Conservation (phyloP, 345 rosid genomes). For the Murraya paniculata region DNA sequence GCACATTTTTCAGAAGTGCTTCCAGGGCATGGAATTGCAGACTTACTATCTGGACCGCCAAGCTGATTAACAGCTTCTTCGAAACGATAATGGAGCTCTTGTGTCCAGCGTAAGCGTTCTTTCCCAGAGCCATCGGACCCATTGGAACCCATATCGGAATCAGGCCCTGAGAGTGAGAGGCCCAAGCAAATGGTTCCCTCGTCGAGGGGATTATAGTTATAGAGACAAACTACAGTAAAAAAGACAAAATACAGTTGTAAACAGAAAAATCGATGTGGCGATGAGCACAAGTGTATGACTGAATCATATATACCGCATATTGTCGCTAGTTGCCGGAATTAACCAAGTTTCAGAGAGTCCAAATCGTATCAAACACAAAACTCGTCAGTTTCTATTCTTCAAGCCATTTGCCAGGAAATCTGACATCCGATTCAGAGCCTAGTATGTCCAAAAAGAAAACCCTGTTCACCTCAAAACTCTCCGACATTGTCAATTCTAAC, state of each 20-base stretch:
- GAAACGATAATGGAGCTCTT: conserved; percentile 47
- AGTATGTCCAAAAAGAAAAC: not conserved
- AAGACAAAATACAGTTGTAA: conserved; percentile 3
- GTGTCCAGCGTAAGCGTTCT: conserved; percentile 50
- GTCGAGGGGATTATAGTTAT: conserved; percentile 15
- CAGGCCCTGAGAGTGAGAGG: not conserved
- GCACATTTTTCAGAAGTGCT: not conserved
- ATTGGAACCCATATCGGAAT: conserved; percentile 27
- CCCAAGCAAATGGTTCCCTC: conserved; percentile 2
- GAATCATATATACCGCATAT: not conserved
- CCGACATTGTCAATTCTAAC: not conserved
- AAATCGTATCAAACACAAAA: conserved; percentile 1
- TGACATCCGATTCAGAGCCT: not conserved
- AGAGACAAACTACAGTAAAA: not conserved
- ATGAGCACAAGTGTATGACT: conserved; percentile 23
- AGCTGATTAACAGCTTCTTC: conserved; percentile 49
- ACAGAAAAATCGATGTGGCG: conserved; percentile 17
- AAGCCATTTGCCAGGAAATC: conserved; percentile 17
- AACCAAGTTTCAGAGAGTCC: conserved; percentile 9
- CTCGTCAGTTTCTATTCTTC: conserved; percentile 9
- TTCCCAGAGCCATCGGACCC: conserved; percentile 35
- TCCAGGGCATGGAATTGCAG: not conserved
- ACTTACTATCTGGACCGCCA: conserved; percentile 59
- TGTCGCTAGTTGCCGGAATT: conserved; percentile 21
- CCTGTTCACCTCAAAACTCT: not conserved